Percentiles rank a stretch among this genome's conserved stretches.
phyloP scores from a whole-genome alignment of 2,329 filamentous ascomycete species.

The Sporothrix globosa region DNA sequence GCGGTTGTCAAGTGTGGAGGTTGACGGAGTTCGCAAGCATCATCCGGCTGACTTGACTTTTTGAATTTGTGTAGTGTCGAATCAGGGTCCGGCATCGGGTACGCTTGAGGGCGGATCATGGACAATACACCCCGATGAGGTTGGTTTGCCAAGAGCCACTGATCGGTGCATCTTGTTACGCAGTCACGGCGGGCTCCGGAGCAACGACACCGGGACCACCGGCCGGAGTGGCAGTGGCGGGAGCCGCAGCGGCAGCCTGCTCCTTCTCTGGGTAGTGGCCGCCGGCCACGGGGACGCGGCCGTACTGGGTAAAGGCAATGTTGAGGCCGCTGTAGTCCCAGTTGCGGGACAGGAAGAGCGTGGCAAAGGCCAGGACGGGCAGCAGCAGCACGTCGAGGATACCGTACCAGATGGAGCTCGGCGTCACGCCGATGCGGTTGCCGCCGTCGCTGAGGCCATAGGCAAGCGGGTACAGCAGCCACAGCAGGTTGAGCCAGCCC shows the following conservation, averaged over 20 bases:
- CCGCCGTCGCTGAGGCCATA: conserved; percentile 58
- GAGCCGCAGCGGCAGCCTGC: conserved; percentile 37
- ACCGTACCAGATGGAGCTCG: conserved; percentile 56
- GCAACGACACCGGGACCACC: background rate
- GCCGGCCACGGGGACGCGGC: conserved; percentile 49
- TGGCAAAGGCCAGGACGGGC: conserved; percentile 49
- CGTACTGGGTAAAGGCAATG: conserved; percentile 59
- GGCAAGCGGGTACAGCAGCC: conserved; percentile 59
- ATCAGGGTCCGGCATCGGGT: background rate
- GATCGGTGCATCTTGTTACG: background rate
- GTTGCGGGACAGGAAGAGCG: conserved; percentile 49
- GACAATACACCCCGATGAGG: background rate
- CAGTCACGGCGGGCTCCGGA: conserved; percentile 22
- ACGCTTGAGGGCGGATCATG: background rate
- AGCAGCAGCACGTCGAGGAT: conserved; percentile 56
- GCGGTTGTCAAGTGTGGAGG: background rate
- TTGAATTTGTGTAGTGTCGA: background rate
- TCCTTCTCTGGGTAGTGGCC: conserved; percentile 55
- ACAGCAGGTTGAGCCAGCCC: conserved; percentile 55
- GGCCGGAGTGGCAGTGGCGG: conserved; percentile 36
- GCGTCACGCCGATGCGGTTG: conserved; percentile 53
- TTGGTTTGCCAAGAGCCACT: background rate
- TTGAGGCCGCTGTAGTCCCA: conserved; percentile 59
- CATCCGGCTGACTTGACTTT: background rate
- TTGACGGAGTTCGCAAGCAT: too few species aligned